phyloP scores from a whole-genome alignment of 1,284 basidiomycete genomes.

The Moesziomyces sp. region DNA sequence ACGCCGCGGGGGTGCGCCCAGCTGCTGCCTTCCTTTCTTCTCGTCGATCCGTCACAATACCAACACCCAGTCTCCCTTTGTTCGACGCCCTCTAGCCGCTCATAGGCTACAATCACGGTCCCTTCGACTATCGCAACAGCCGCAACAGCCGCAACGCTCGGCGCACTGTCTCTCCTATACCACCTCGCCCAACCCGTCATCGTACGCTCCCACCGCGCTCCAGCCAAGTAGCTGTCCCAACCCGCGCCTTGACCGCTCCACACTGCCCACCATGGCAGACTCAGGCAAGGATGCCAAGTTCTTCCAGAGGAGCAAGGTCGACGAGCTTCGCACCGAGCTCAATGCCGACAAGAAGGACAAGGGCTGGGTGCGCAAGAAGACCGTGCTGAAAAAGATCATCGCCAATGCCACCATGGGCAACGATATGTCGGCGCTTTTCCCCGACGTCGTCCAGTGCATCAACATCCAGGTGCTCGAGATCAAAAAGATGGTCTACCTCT shows the following conservation, averaged over 20 bases:
- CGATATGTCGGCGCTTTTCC: constrained; percentile 87
- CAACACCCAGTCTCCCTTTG: neutral
- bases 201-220: neutral
- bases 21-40: neutral
- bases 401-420: constrained; percentile 71
- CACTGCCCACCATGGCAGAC: constrained; percentile 49
- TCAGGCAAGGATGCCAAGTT: constrained; percentile 65
- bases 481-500: constrained; percentile 84
- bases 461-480: constrained; percentile 91
- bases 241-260: neutral
- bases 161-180: no score
- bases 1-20: no score
- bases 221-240: neutral
- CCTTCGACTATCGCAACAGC: no score
- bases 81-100: neutral
- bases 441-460: constrained; percentile 83
- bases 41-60: neutral
- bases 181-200: neutral
- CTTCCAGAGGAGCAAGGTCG: constrained; percentile 65
- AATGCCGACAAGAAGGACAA: constrained; percentile 66
- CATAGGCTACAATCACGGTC: no score
- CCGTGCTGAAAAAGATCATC: constrained; percentile 66
- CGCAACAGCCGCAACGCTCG: no score
- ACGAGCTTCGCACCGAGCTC: constrained; percentile 65
- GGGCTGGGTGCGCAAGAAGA: constrained; percentile 62